Evolutionary conservation across 2,329 filamentous ascomycete species (phyloP).

Genomic region (Plectosphaerella sp.): DNA sequence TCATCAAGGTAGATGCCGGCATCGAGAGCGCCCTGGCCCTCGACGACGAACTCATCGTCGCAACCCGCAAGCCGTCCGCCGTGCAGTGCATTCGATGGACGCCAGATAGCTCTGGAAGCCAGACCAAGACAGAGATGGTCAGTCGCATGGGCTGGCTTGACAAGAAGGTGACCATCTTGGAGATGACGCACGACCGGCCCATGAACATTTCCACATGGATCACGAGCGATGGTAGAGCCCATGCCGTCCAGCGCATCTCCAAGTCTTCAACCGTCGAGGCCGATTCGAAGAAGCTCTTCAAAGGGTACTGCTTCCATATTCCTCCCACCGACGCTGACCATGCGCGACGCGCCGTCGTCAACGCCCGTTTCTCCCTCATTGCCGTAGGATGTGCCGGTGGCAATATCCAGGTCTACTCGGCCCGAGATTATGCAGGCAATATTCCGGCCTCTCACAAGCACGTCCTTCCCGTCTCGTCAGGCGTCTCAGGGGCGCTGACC

Average conservation of each 20-base stretch:
- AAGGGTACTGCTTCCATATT: conserved; percentile 84
- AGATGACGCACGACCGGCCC: conserved; percentile 90
- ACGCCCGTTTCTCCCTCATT: conserved; percentile 90
- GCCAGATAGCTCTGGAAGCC: conserved; percentile 72
- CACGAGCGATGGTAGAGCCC: conserved; percentile 80
- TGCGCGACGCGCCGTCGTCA: conserved; percentile 76
- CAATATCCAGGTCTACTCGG: conserved; percentile 82
- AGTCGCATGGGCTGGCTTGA: conserved; percentile 83
- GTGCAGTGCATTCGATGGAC: conserved; percentile 96
- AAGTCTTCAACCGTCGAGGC: conserved; percentile 20
- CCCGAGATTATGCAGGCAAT: conserved; percentile 88
- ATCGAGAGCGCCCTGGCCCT: conserved; percentile 84
- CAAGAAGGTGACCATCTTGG: conserved; percentile 69
- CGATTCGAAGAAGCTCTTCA: conserved; percentile 67
- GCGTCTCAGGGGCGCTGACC: conserved; percentile 66
- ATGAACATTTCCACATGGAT: conserved; percentile 97
- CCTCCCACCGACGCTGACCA: conserved; percentile 56
- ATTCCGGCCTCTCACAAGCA: conserved; percentile 83
- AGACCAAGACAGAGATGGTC: conserved; percentile 87
- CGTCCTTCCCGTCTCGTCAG: conserved; percentile 60
- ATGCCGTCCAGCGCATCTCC: conserved; percentile 72
- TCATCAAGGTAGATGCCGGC: conserved; percentile 95
- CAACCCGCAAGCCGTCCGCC: conserved; percentile 87
- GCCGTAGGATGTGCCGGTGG: conserved; percentile 80
- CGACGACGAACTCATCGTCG: conserved; percentile 88